These are phyloP conservation scores for Podospora pseudopauciseta DNA, from an alignment of 495 filamentous ascomycete genomes.

Conservation along the genomic window DNA sequence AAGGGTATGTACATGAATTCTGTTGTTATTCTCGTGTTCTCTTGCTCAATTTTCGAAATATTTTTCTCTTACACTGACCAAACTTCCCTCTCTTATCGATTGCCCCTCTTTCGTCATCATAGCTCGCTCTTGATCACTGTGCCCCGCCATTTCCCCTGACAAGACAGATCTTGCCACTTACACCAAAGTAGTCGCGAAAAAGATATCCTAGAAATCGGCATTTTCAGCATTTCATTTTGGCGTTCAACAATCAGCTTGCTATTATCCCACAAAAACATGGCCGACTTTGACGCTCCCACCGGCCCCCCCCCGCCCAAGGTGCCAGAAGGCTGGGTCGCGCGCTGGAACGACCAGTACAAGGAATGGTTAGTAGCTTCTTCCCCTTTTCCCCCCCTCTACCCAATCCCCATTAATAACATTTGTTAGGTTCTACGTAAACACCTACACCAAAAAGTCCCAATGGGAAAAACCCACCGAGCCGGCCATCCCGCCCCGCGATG, in stretches of 20 bases:
- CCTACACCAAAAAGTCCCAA: constrained; percentile 78
- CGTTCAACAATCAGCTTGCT: not conserved
- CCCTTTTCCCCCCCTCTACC: not conserved
- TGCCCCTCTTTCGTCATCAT: not conserved
- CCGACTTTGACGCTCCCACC: constrained; percentile 62
- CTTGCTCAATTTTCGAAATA: not conserved
- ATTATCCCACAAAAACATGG: constrained; percentile 37
- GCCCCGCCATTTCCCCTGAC: not conserved
- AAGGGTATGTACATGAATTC: not conserved
- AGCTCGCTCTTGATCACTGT: not conserved
- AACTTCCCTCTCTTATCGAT: not conserved
- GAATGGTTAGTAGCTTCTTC: constrained; percentile 59
- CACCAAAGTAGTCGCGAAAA: not conserved
- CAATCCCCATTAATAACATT: not conserved
- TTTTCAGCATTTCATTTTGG: no score
- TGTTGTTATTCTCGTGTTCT: not conserved
- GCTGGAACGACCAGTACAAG: constrained; percentile 70
- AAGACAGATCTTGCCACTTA: not conserved
- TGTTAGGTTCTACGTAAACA: constrained; percentile 81
- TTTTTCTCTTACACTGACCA: not conserved
- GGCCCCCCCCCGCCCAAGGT: constrained; percentile 85
- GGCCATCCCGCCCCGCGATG: constrained; percentile 44
- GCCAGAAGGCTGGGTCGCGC: constrained; percentile 82
- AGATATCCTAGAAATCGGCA: not conserved
- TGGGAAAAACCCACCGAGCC: constrained; percentile 75